phyloP scores from a whole-genome alignment of 2,329 filamentous ascomycete genomes.

The Cordyceps javanica region DNA sequence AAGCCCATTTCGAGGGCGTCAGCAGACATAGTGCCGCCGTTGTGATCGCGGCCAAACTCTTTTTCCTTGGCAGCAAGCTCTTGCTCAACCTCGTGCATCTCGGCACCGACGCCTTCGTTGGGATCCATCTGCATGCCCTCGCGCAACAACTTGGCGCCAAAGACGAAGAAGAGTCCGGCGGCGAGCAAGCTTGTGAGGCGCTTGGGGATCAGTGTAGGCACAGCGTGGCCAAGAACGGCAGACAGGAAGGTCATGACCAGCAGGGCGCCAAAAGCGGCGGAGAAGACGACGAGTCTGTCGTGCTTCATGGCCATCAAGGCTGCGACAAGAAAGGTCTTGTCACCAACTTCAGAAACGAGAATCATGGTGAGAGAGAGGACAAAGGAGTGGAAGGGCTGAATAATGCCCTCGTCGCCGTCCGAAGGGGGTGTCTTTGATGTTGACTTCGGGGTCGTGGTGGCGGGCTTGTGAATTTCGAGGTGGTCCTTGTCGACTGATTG shows the following conservation, averaged over 20 bases:
- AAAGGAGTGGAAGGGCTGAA: conserved; percentile 81
- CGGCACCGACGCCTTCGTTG: conserved; percentile 86
- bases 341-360: conserved; percentile 89
- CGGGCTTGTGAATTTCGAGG: conserved; percentile 41
- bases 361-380: conserved; percentile 95
- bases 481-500: conserved; percentile 60
- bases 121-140: conserved; percentile 87
- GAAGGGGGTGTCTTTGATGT: conserved; percentile 24
- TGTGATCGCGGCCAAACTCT: conserved; percentile 57
- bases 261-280: conserved; percentile 85
- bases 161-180: conserved; percentile 78
- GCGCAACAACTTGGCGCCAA: conserved; percentile 74
- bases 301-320: conserved; percentile 99
- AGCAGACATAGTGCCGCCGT: conserved; percentile 62
- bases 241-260: conserved; percentile 94
- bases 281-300: conserved; percentile 86
- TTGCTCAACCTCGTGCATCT: conserved; percentile 95
- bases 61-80: conserved; percentile 93
- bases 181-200: conserved; percentile 85
- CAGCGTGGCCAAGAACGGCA: conserved; percentile 84
- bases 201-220: conserved; percentile 85
- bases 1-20: conserved; percentile 78
- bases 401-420: conserved; percentile 50
- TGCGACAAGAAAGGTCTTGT: conserved; percentile 97
- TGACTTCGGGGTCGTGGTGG: conserved; percentile 17